Evolutionary conservation across 345 rosid species (phyloP).

Genomic region (Citrus trifoliata): DNA sequence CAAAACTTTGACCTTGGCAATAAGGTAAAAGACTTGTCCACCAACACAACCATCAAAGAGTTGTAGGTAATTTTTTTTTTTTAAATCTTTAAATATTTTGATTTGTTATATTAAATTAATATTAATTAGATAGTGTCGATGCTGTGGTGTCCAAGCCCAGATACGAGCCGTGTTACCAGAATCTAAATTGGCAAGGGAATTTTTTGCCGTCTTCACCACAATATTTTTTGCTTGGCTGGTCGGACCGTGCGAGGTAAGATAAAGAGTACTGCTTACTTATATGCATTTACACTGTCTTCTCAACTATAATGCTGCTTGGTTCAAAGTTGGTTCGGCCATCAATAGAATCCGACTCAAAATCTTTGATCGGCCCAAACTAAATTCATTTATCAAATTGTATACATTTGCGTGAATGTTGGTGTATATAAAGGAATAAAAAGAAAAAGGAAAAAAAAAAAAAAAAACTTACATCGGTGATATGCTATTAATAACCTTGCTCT

Average conservation of each 20-base stretch:
- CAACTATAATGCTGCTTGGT: background rate
- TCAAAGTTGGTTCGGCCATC: background rate
- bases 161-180: conserved; percentile 55
- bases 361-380: no score
- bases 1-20: no score
- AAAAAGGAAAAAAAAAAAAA: no score
- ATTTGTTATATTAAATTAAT: background rate
- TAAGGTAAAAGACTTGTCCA: no score
- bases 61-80: background rate
- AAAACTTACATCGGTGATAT: no score
- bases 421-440: no score
- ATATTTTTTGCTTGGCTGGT: conserved; percentile 81
- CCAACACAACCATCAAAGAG: no score
- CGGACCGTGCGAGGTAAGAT: conserved; percentile 74
- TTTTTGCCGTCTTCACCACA: conserved; percentile 78
- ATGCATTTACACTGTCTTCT: background rate
- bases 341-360: no score
- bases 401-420: no score
- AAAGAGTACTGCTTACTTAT: background rate
- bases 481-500: no score
- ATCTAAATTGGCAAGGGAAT: conserved; percentile 65
- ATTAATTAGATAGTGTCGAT: no score
- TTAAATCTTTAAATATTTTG: background rate
- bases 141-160: conserved; percentile 29
- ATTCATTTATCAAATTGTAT: no score